phyloP scores from a whole-genome alignment of 2,329 filamentous ascomycete genomes.

The Penicillium sp. region DNA sequence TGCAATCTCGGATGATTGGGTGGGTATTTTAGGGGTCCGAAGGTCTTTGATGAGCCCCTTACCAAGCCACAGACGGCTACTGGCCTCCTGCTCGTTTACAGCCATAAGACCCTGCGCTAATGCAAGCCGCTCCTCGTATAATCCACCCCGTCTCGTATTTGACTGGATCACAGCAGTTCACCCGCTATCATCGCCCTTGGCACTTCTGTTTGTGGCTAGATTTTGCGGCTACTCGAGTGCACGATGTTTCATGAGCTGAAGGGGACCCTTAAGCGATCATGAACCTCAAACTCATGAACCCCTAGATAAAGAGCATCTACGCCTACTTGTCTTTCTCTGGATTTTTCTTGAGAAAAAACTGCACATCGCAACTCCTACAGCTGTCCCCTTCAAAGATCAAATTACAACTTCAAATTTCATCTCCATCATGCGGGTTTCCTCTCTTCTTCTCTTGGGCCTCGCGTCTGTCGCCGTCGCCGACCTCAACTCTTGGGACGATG shows the following conservation, averaged over 20 bases:
- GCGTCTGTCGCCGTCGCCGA: conserved; percentile 13
- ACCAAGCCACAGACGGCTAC: not conserved
- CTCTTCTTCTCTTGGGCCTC: conserved; percentile 9
- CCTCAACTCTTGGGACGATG: conserved; percentile 7
- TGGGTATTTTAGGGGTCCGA: not conserved
- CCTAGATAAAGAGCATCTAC: not conserved
- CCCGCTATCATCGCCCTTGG: not conserved
- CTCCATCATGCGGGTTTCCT: conserved; percentile 11
- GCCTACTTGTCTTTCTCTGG: not conserved
- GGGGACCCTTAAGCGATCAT: not conserved
- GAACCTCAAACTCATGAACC: not conserved
- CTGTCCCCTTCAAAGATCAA: conserved; percentile 25
- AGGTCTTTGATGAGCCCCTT: not conserved
- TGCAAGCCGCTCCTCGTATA: not conserved
- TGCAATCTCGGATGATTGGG: not conserved
- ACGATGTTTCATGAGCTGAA: not conserved
- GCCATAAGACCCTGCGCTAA: not conserved
- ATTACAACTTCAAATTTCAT: not conserved
- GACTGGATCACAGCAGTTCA: not conserved
- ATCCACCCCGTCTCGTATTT: not conserved
- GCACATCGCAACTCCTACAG: not conserved
- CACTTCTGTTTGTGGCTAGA: not conserved
- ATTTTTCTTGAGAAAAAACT: not conserved
- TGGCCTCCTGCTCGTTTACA: not conserved
- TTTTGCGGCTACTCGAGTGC: not conserved